Evolutionary conservation across 1,139 yeast genomes (phyloP).

Genomic region (Protomyces pachydermus): DNA sequence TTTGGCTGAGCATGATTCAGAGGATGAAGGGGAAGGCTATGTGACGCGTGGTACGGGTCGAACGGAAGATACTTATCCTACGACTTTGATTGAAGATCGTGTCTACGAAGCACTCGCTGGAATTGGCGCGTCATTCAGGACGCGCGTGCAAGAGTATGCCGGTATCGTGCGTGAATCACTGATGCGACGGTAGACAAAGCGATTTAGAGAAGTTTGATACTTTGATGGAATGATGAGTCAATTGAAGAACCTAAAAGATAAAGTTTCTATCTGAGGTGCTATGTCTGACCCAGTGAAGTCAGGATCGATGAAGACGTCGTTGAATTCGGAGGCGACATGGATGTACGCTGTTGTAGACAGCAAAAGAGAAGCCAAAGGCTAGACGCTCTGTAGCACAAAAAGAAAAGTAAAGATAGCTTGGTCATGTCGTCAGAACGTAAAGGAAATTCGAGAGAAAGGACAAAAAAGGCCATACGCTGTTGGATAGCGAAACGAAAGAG

Average conservation of each 20-base stretch:
- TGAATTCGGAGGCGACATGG: no score
- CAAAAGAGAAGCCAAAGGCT: neutral
- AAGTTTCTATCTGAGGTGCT: no score
- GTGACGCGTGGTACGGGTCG: neutral
- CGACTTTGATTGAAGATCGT: neutral
- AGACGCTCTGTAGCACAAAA: neutral
- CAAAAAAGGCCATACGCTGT: no score
- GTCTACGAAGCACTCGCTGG: neutral
- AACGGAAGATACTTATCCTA: neutral
- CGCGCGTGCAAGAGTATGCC: neutral
- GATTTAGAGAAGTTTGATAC: neutral
- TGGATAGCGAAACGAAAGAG: no score
- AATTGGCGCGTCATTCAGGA: neutral
- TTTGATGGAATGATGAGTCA: neutral
- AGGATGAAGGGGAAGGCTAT: neutral
- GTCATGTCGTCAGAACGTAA: neutral
- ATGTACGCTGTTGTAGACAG: no score
- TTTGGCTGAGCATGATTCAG: neutral
- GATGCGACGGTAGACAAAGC: neutral
- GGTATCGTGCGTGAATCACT: neutral
- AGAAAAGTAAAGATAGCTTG: neutral
- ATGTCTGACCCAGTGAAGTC: no score
- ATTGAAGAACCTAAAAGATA: neutral
- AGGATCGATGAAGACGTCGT: no score
- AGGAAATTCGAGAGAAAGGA: no score